Percentiles rank a stretch among this genome's conserved stretches.
phyloP scores from a whole-genome alignment of 2,329 filamentous ascomycete genomes.

The Penicillium concentricum region DNA sequence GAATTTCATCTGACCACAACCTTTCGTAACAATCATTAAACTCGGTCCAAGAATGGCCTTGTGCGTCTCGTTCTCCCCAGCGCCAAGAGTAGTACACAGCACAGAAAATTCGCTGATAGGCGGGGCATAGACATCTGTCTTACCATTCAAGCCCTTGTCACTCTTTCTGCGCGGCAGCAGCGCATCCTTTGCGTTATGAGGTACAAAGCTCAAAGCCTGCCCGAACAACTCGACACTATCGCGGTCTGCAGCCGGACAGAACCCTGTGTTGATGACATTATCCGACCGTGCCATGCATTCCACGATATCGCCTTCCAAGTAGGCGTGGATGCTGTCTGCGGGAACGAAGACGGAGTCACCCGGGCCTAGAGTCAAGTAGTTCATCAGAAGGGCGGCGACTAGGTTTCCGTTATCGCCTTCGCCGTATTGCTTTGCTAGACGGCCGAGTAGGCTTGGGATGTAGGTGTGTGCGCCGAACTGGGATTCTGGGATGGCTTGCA shows the following conservation, averaged over 20 bases:
- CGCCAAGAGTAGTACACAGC: conserved; percentile 57
- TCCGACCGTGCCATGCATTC: conserved; percentile 76
- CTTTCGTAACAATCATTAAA: conserved; percentile 62
- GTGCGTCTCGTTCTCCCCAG: conserved; percentile 60
- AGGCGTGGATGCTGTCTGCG: conserved; percentile 72
- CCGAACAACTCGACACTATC: conserved; percentile 65
- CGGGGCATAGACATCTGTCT: conserved; percentile 63
- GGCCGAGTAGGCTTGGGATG: conserved; percentile 63
- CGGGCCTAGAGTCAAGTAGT: conserved; percentile 64
- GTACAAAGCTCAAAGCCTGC: conserved; percentile 62
- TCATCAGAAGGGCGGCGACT: conserved; percentile 71
- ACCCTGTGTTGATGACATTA: conserved; percentile 72
- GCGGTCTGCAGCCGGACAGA: conserved; percentile 66
- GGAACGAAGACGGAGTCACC: conserved; percentile 70
- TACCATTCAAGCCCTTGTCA: conserved; percentile 56
- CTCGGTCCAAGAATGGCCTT: conserved; percentile 59
- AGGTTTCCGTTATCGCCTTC: conserved; percentile 64
- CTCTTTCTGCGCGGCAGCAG: conserved; percentile 53
- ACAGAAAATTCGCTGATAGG: conserved; percentile 73
- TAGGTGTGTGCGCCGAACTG: conserved; percentile 56
- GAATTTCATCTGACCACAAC: conserved; percentile 57
- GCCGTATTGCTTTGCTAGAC: conserved; percentile 64
- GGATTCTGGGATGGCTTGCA: conserved; percentile 50
- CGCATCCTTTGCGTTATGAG: conserved; percentile 58
- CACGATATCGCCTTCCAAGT: conserved; percentile 70